Base-by-base conservation (phyloP, 1,139 yeast genomes). In the Saccharomycopsis hybrid region DNA sequence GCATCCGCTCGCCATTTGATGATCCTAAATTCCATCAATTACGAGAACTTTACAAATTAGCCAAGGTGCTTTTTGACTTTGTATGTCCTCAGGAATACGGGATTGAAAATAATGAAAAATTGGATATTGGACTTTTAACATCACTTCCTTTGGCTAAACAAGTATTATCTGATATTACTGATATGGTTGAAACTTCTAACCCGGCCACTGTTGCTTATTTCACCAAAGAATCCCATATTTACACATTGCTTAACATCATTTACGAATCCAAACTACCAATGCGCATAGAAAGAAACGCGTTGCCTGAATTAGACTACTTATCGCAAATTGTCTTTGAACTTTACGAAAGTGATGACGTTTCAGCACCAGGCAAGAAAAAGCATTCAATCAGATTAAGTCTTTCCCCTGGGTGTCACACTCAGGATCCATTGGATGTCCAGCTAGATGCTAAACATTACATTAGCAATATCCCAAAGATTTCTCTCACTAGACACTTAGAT, bases 21-120 rank as follows among this genome's bases (percentile, higher is more conserved):
- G 85, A 82, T 57, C 82, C 89, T 2, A 82, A 85, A 48, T 89
- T 77, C 64, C 84, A 85, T 29, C 77, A 88, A 56, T 73, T 94
- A 54, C 76, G 97, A 58, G 98, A 94, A 62, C 73, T 94, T 52
- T 94, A 90, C 65, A 74, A 92, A 56, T 73, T 94, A 50, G 87
- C 97, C 0, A 94, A 94, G 65, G 96, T 94, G 3, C 70, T 94
- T 57, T 94, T 94, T 68, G 99, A 94, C 67, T 92, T 92, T 61
- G 89, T 94, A 49, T 92, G 98, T 66, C 99, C 99, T 9, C 97
- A 94, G 66, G 98, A 94, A 63, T 94, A 94, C 63, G 99, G 99
- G 56, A 94, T 94, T 58, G 90, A 90, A 57, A 96, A 89, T 62
- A 86, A 85, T 62, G 98, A 94, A 65, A 94, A 94, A 64, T 74